Percentiles rank a stretch among this genome's conserved stretches.
Evolutionary conservation across 192 early-diverging fungal genomes (phyloP).

Genomic region (Coemansia sp.): DNA sequence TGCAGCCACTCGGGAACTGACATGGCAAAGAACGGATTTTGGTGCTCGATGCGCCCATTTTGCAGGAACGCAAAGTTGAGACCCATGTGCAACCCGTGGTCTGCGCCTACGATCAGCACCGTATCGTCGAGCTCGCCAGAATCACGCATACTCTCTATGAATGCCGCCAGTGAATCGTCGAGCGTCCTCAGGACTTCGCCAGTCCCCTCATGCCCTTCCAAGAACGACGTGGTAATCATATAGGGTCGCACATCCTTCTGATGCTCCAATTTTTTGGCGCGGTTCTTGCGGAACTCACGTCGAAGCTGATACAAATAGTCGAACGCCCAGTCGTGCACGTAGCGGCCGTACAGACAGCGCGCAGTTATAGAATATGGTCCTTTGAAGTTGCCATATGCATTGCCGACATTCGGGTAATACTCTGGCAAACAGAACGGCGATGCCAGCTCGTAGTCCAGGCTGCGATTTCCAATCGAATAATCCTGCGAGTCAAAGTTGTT

Average conservation of each 20-base stretch:
- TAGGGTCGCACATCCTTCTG: conserved; percentile 24
- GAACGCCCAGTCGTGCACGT: conserved; percentile 46
- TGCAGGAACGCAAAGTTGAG: conserved; percentile 44
- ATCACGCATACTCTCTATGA: conserved; percentile 24
- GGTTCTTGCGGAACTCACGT: conserved; percentile 12
- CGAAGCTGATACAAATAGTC: conserved; percentile 40
- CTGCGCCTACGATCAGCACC: conserved; percentile 27
- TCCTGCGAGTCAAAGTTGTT: conserved; percentile 13
- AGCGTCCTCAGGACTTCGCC: conserved; percentile 41
- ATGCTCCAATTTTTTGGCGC: neutral
- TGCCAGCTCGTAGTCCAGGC: conserved; percentile 56
- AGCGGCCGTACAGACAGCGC: conserved; percentile 41
- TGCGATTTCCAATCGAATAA: conserved; percentile 34
- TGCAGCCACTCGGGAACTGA: conserved; percentile 36
- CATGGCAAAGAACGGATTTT: conserved; percentile 47
- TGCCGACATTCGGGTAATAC: conserved; percentile 50
- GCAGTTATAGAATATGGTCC: conserved; percentile 43
- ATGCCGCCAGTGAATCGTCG: conserved; percentile 24
- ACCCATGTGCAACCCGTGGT: conserved; percentile 52
- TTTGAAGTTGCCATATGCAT: conserved; percentile 58
- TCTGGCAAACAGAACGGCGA: conserved; percentile 60
- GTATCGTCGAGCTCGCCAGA: conserved; percentile 44
- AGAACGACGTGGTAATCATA: conserved; percentile 30
- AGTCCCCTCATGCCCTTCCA: conserved; percentile 50
- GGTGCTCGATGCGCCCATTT: conserved; percentile 45